phyloP scores from a whole-genome alignment of 2,329 filamentous ascomycete species.

The Exophiala alcalophila region DNA sequence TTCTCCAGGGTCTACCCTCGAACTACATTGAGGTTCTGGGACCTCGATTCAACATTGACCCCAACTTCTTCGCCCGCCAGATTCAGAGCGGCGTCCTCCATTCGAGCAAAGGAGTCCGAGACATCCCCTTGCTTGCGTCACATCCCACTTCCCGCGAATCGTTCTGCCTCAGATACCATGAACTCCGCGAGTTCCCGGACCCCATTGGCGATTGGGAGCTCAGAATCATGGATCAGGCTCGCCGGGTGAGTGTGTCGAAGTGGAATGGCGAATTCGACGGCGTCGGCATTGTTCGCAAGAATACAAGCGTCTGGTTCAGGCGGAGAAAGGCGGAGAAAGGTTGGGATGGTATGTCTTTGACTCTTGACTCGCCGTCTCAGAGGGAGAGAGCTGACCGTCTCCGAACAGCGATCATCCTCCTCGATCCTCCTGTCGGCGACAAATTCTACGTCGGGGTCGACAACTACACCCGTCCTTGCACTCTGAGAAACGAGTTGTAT shows the following conservation, averaged over 20 bases:
- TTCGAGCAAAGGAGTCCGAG: neutral
- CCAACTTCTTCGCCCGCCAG: slow-evolving; percentile 4
- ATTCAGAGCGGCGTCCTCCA: slow-evolving; percentile 1
- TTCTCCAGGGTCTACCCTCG: neutral
- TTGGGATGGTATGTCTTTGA: slow-evolving; percentile 4
- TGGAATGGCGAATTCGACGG: slow-evolving; percentile 4
- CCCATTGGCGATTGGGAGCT: slow-evolving; percentile 4
- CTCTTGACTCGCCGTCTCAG: neutral
- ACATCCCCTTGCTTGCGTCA: slow-evolving; percentile 1
- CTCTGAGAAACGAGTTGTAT: slow-evolving; percentile 1
- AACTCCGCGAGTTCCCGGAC: neutral
- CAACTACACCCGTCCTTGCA: neutral
- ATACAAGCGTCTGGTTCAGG: slow-evolving; percentile 2
- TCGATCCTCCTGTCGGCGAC: slow-evolving; percentile 8
- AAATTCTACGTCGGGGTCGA: slow-evolving; percentile 2
- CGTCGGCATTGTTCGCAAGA: slow-evolving; percentile 2
- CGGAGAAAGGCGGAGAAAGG: neutral
- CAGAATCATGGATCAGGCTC: neutral
- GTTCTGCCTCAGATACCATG: slow-evolving; percentile 4
- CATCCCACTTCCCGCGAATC: slow-evolving; percentile 3
- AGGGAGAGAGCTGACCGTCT: neutral
- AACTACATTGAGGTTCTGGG: slow-evolving; percentile 2
- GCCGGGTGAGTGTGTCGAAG: slow-evolving; percentile 4
- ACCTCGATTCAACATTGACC: slow-evolving; percentile 2
- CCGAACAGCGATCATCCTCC: slow-evolving; percentile 1